These are phyloP conservation scores for Pterocarpus santalinus DNA, from an alignment of 306 rosid species.

Conservation along the genomic window DNA sequence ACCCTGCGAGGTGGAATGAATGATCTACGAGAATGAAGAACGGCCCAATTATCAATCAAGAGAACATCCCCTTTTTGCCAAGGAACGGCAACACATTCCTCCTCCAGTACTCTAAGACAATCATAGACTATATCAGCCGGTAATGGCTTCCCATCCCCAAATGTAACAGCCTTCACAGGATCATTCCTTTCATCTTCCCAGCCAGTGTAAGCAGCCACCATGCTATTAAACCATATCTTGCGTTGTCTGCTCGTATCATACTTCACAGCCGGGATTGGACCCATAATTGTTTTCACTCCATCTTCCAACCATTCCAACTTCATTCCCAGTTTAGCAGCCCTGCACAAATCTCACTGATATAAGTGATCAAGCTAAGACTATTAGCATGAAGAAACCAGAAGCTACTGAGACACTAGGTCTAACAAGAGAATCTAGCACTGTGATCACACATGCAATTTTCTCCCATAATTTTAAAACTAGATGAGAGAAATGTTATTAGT, in stretches of 20 bases:
- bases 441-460: no score
- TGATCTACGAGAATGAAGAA: conserved; percentile 78
- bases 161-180: conserved; percentile 85
- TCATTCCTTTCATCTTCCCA: conserved; percentile 57
- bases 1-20: conserved; percentile 72
- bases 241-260: conserved; percentile 62
- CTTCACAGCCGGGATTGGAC: conserved; percentile 85
- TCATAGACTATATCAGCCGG: conserved; percentile 68
- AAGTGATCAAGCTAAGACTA: neutral
- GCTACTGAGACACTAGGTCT: no score
- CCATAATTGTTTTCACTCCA: conserved; percentile 81
- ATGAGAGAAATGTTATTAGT: no score
- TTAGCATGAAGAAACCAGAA: neutral
- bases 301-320: conserved; percentile 85
- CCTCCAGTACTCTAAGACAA: conserved; percentile 67
- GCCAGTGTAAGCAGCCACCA: conserved; percentile 84
- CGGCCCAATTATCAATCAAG: conserved; percentile 84
- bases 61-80: conserved; percentile 77
- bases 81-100: conserved; percentile 72
- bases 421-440: no score
- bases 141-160: conserved; percentile 79
- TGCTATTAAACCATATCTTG: conserved; percentile 91
- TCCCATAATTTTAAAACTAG: no score
- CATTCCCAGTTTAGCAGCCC: conserved; percentile 88
- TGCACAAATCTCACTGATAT: conserved; percentile 2